A percentile compares a stretch with the other conserved stretches of the same genome.
These are phyloP conservation scores for Exsudoporus frostii DNA, from an alignment of 768 basidiomycete genomes.

Conservation along the genomic window DNA sequence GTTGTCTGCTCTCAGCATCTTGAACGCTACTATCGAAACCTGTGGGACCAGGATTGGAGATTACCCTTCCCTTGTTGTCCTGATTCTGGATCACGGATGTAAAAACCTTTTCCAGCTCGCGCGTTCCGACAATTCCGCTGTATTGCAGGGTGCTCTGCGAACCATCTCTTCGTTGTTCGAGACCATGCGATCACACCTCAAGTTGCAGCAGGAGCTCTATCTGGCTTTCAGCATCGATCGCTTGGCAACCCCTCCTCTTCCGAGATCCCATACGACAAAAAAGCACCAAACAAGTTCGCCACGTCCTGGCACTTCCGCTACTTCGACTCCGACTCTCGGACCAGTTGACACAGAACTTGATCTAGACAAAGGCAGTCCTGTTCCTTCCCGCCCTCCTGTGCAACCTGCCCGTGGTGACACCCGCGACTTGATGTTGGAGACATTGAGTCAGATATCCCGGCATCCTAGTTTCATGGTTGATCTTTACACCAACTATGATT, in stretches of 20 bases:
- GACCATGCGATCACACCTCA: conserved; percentile 80
- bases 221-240: conserved; percentile 92
- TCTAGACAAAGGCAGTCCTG: conserved; percentile 45
- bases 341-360: conserved; percentile 39
- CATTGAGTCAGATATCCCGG: conserved; percentile 73
- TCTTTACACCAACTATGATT: conserved; percentile 94
- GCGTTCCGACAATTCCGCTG: conserved; percentile 77
- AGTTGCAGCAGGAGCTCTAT: conserved; percentile 94
- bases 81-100: conserved; percentile 87
- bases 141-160: conserved; percentile 79
- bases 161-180: conserved; percentile 86
- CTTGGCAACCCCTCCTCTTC: conserved; percentile 56
- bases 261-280: conserved; percentile 30
- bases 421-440: conserved; percentile 87
- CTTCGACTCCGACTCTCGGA: conserved; percentile 42
- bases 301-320: conserved; percentile 48
- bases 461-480: conserved; percentile 94
- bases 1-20: conserved; percentile 78
- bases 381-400: conserved; percentile 57
- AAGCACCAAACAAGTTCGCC: conserved; percentile 42
- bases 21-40: conserved; percentile 85
- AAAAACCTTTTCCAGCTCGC: conserved; percentile 97
- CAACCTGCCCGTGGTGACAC: conserved; percentile 84
- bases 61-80: conserved; percentile 72
- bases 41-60: conserved; percentile 71